These are phyloP conservation scores for Anastatica hierochuntica DNA, from an alignment of 345 rosid species.

Conservation along the genomic window DNA sequence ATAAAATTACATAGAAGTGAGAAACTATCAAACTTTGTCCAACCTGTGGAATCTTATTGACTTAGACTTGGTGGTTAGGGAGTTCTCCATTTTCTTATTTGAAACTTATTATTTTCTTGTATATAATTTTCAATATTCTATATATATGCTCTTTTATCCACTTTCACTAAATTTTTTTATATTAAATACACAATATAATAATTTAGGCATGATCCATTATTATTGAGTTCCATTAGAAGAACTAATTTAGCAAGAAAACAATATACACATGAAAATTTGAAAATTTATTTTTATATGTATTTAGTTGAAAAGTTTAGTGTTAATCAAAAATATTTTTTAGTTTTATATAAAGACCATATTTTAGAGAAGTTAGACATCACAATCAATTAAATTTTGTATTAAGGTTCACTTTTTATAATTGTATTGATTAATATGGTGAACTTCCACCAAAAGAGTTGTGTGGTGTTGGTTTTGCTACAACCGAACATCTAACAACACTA, in stretches of 20 bases:
- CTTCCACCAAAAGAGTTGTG: not conserved
- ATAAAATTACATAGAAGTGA: not conserved
- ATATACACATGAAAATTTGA: no score
- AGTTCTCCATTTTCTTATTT: conserved; percentile 14
- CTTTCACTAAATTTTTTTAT: no score
- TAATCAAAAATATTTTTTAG: no score
- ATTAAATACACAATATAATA: no score
- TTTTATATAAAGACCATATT: no score
- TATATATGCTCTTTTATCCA: no score
- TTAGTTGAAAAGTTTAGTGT: no score
- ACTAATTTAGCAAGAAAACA: no score
- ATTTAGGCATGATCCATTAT: no score
- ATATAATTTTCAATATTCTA: no score
- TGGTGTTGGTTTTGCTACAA: conserved; percentile 8
- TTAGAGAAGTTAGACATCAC: not conserved
- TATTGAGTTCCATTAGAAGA: no score
- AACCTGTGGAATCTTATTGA: conserved; percentile 23
- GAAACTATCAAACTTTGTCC: conserved; percentile 15
- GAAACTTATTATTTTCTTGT: not conserved
- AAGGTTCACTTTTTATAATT: not conserved
- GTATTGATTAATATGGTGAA: not conserved
- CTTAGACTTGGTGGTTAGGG: conserved; percentile 22
- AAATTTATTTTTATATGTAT: not conserved
- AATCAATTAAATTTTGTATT: not conserved
- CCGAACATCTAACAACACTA: conserved; percentile 18